Conservation (phyloP, 148 eudicot species). For the Selenicereus undatus region DNA sequence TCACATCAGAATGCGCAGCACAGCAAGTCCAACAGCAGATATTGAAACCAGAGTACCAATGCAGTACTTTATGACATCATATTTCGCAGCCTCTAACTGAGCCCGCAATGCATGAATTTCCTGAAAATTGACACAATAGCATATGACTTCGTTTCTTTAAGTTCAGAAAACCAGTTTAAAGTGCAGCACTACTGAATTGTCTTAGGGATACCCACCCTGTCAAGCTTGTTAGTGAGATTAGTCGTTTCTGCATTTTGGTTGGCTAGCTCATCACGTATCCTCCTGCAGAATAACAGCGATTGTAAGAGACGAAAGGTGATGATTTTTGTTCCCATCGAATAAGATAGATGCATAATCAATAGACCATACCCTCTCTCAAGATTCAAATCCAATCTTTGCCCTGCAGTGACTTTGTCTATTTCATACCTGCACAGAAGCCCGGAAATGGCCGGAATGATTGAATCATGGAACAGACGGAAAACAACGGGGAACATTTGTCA, state of each 20-base stretch:
- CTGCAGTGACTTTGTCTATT: slow-evolving; percentile 75
- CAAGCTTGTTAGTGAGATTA: slow-evolving; percentile 71
- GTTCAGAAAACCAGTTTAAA: background rate
- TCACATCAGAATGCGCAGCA: slow-evolving; percentile 44
- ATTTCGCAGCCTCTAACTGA: slow-evolving; percentile 57
- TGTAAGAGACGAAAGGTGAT: background rate
- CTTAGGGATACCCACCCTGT: slow-evolving; percentile 35
- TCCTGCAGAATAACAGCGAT: slow-evolving; percentile 34
- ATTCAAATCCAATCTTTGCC: slow-evolving; percentile 71
- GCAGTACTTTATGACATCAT: slow-evolving; percentile 70
- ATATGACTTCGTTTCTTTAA: background rate
- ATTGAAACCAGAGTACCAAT: slow-evolving; percentile 68
- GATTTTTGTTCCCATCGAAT: background rate
- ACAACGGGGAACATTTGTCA: background rate
- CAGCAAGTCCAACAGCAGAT: slow-evolving; percentile 63
- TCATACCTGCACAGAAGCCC: slow-evolving; percentile 48
- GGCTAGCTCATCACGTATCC: slow-evolving; percentile 77
- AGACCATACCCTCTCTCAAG: slow-evolving; percentile 63
- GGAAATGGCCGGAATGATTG: background rate
- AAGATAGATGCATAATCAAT: background rate
- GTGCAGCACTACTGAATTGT: background rate
- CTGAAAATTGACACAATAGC: slow-evolving; percentile 27
- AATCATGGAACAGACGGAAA: background rate
- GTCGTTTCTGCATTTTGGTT: slow-evolving; percentile 68
- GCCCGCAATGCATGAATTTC: slow-evolving; percentile 74